phyloP scores from a whole-genome alignment of 1,284 basidiomycete genomes.

The Puccinia horiana region DNA sequence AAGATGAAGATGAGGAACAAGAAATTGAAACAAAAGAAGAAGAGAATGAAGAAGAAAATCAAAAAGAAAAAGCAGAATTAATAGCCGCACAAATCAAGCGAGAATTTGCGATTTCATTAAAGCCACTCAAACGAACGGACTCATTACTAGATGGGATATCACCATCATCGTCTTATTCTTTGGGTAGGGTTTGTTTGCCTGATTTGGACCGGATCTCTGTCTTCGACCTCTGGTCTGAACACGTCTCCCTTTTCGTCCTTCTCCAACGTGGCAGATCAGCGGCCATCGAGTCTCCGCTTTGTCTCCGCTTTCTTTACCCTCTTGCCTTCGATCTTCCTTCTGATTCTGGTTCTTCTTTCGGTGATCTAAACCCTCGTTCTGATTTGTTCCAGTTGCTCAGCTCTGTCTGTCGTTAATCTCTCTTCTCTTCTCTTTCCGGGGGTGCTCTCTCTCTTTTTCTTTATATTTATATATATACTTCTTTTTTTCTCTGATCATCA shows the following conservation, averaged over 20 bases:
- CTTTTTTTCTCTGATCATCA: no score
- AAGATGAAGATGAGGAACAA: slow-evolving; percentile 39
- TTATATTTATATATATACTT: no score
- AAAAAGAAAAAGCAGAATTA: not conserved
- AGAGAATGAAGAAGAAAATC: not conserved
- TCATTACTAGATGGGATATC: slow-evolving; percentile 51
- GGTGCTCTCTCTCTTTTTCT: no score
- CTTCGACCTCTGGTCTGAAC: slow-evolving; percentile 69
- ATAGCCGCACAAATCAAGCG: slow-evolving; percentile 62
- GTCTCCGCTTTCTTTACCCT: not conserved
- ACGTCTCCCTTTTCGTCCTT: not conserved
- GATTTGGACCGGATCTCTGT: slow-evolving; percentile 65
- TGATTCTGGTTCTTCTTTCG: not conserved
- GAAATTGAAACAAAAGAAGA: no score
- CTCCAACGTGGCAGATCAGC: not conserved
- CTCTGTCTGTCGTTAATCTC: not conserved
- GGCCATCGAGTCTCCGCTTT: not conserved
- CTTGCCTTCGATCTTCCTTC: not conserved
- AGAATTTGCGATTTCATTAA: slow-evolving; percentile 66
- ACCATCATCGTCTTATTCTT: slow-evolving; percentile 39
- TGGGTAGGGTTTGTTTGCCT: slow-evolving; percentile 64
- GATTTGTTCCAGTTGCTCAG: not conserved
- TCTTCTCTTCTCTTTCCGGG: no score
- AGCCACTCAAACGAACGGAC: slow-evolving; percentile 63
- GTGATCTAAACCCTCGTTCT: not conserved